Evolutionary conservation across 2,329 filamentous ascomycete genomes (phyloP).

Genomic region (Dryadomyces quercivorus): DNA sequence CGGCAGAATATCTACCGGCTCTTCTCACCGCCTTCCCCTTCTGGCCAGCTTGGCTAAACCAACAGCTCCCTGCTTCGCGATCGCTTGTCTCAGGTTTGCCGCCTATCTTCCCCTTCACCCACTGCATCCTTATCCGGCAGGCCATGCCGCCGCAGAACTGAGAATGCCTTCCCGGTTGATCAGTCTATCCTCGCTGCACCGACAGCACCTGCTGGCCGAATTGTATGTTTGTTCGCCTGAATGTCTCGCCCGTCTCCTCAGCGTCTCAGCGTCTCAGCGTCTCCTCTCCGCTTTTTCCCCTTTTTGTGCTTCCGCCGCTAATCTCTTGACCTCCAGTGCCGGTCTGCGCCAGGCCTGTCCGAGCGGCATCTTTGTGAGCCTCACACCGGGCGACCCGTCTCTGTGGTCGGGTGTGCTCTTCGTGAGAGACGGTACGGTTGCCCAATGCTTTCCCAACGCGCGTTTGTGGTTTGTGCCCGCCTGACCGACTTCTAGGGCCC

Average conservation of each 20-base stretch:
- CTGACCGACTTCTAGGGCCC: conserved; percentile 47
- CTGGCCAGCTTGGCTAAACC: neutral
- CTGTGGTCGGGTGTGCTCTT: conserved; percentile 90
- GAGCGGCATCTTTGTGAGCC: conserved; percentile 73
- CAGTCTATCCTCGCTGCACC: conserved; percentile 45
- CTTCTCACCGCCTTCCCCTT: conserved; percentile 1
- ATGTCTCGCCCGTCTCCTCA: too few species aligned
- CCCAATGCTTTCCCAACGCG: neutral
- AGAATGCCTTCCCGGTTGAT: conserved; percentile 27
- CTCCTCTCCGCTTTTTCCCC: neutral
- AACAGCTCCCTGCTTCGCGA: neutral
- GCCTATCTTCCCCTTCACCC: neutral
- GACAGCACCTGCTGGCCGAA: conserved; percentile 67
- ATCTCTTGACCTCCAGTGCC: conserved; percentile 38
- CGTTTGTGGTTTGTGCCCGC: too few species aligned
- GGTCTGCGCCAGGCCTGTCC: conserved; percentile 74
- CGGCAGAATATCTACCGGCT: neutral
- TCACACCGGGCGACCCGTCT: conserved; percentile 68
- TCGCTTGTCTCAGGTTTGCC: neutral
- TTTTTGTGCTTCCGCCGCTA: conserved; percentile 3
- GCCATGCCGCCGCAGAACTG: neutral
- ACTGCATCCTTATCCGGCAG: neutral
- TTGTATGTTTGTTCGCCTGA: conserved; percentile 50
- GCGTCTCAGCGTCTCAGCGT: too few species aligned
- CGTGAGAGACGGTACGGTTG: conserved; percentile 63